Evolutionary conservation across 2,329 filamentous ascomycete genomes (phyloP).

Genomic region (Emydomyces testavorans): DNA sequence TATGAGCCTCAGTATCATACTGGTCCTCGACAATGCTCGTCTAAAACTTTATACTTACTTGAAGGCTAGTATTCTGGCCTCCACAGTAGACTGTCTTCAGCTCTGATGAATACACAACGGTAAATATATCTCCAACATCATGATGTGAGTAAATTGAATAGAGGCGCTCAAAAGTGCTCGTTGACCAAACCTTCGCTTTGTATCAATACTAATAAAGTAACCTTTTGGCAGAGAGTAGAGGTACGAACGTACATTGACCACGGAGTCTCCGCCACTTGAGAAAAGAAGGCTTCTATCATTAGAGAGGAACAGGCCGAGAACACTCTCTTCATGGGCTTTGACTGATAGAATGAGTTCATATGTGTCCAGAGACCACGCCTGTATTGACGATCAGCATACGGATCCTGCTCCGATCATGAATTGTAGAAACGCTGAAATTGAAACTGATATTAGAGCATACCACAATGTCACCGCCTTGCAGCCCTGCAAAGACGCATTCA

Average conservation of each 20-base stretch:
- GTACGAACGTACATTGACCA: conserved; percentile 57
- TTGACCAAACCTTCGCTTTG: conserved; percentile 72
- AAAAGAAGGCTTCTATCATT: conserved; percentile 66
- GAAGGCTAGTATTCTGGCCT: conserved; percentile 86
- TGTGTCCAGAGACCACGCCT: conserved; percentile 75
- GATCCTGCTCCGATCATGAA: not conserved
- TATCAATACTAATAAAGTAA: no score
- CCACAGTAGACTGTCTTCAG: conserved; percentile 80
- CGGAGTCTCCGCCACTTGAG: conserved; percentile 83
- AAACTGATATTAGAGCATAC: conserved; percentile 31
- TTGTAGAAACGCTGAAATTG: not conserved
- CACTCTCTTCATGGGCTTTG: conserved; percentile 81
- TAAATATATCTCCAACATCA: conserved; percentile 92
- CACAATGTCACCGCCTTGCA: conserved; percentile 84
- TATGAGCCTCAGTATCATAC: conserved; percentile 19
- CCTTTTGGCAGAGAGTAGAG: not conserved
- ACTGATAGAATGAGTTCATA: conserved; percentile 70
- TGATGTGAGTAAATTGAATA: conserved; percentile 89
- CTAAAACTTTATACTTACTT: conserved; percentile 35
- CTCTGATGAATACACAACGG: conserved; percentile 72
- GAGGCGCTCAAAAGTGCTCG: conserved; percentile 59
- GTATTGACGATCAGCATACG: conserved; percentile 13
- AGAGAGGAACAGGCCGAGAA: conserved; percentile 73
- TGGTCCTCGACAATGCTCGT: no score
- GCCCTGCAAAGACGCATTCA: conserved; percentile 76